Evolutionary conservation across 208 protist species (phyloP), one percentile per base, ranked within the genome.

Genomic region (Leishmania gerbilli): DNA sequence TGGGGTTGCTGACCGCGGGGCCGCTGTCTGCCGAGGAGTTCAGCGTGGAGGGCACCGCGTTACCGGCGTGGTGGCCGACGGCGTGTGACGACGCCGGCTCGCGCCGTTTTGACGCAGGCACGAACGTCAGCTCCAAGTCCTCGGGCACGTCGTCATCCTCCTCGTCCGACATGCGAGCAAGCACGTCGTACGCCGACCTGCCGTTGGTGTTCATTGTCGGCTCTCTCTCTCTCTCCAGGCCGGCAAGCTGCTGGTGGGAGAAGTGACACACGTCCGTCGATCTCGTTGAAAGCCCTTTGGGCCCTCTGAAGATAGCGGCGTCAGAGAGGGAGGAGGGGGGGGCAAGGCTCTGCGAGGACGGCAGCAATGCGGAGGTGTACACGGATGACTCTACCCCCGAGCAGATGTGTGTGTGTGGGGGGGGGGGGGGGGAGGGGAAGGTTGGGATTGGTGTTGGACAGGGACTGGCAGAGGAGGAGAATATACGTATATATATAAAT

Each of bases 91-190:
- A 2, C 27, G 37, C 76, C 45, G 49, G 13, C 60, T 5, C 60
- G 17, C 60, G 13, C 3, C 81, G 81, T 60, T 80, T 64, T 11
- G 81, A 79, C 47, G 62, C 78, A 6, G 81, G 81, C 68, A 84
- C 81, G 37, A 84, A 84, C 21, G 81, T 80, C 56, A 84, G 45
- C 19, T 80, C 69, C 21, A 84, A 40, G 40, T 84, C 81, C 11
- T 77, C 71, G 27, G 65, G 34, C 42, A 72, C 76, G 34, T 77
- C 76, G 34, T 80, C 81, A 51, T 71, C 81, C 51, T 84, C 80
- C 24, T 84, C 81, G 31, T 84, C 81, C 11, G 81, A 84, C 76
- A 84, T 80, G 47, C 76, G 49, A 5, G 76, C 69, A n/a, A 80
- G 69, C 76, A 71, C 76, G 60, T 80, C 76, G 47, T 80, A 53